Evolutionary conservation across 2,329 filamentous ascomycete species (phyloP), one percentile per base, ranked within the genome.

Genomic region (Aspergillus sp.): DNA sequence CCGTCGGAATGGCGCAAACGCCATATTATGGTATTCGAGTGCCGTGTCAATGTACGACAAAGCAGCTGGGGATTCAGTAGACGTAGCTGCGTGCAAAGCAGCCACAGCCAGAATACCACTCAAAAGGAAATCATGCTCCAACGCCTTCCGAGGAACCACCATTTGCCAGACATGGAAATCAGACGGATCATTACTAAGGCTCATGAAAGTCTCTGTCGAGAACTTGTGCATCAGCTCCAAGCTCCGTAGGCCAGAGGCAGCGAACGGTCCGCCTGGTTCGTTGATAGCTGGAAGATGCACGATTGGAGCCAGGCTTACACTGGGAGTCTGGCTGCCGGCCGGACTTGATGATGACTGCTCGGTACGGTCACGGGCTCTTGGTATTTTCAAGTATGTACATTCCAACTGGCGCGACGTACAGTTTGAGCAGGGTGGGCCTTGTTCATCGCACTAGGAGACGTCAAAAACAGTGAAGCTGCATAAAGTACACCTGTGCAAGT

Each of bases 141-240:
- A 52, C 5, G 67, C 70, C 43, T 68, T 59, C 1, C 61, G 66
- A n/a, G 70, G 70, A 17, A 73, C 59, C n/a, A 62, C 53, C 9
- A 66, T 60, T 48, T 70, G 66, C 69, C 70, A 73, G 7, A 64
- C 61, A 25, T 66, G 54, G 41, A 65, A 60, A 33, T 65, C 62
- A 0, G 59, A 53, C 2, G 57, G 46, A 10, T 61, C 52, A n/a
- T 60, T 65, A 44, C 58, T 65, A 12, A 76, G 65, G 33, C 68
- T 70, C 19, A 64, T 64, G 53, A 69, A 78, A 0, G 74, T 77
- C 15, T 65, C 66, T 0, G 71, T 75, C 1, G 74, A 70, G 67
- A 73, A 79, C 23, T 72, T 72, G 52, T 78, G 74, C 72, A 79
- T 76, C 41, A 79, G 57, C 49, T 78, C 75, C 7, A 79, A 64